Evolutionary conservation across 2,329 filamentous ascomycete species (phyloP).

Genomic region (Alternaria gansuensis): DNA sequence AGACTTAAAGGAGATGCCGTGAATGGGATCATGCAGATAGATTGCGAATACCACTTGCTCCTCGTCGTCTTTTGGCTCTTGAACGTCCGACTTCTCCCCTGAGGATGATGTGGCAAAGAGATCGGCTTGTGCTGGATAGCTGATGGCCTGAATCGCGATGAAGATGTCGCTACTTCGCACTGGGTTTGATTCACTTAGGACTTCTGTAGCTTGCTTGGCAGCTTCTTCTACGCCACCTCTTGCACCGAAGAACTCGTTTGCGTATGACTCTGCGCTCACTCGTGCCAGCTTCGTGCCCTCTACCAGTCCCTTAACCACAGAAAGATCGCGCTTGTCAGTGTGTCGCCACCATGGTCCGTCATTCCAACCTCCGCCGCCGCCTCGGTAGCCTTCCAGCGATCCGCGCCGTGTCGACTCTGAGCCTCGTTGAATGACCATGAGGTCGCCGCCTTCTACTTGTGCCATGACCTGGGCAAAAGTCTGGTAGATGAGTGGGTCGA

Average conservation of each 20-base stretch:
- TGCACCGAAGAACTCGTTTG: conserved; percentile 81
- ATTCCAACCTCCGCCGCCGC: conserved; percentile 76
- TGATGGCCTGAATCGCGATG: conserved; percentile 89
- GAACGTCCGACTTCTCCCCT: conserved; percentile 64
- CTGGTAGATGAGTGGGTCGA: conserved; percentile 89
- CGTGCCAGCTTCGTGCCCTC: conserved; percentile 93
- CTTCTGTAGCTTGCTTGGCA: conserved; percentile 79
- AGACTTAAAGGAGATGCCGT: conserved; percentile 85
- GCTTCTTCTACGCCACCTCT: conserved; percentile 83
- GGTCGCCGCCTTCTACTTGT: conserved; percentile 96
- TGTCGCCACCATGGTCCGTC: conserved; percentile 97
- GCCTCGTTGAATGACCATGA: conserved; percentile 92
- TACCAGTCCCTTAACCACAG: conserved; percentile 78
- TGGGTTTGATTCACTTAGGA: conserved; percentile 83
- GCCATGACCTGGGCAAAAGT: conserved; percentile 97
- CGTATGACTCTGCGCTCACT: conserved; percentile 87
- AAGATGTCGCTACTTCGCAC: conserved; percentile 95
- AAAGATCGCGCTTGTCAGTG: conserved; percentile 75
- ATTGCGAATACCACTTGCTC: conserved; percentile 77
- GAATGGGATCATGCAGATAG: conserved; percentile 86
- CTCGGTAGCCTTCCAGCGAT: conserved; percentile 66
- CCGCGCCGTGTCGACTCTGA: conserved; percentile 79
- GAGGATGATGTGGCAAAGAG: conserved; percentile 69
- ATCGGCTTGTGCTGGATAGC: conserved; percentile 68
- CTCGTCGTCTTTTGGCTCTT: conserved; percentile 66